phyloP scores from a whole-genome alignment of 2,329 filamentous ascomycete genomes.

The Fusarium sterilihyphosum region DNA sequence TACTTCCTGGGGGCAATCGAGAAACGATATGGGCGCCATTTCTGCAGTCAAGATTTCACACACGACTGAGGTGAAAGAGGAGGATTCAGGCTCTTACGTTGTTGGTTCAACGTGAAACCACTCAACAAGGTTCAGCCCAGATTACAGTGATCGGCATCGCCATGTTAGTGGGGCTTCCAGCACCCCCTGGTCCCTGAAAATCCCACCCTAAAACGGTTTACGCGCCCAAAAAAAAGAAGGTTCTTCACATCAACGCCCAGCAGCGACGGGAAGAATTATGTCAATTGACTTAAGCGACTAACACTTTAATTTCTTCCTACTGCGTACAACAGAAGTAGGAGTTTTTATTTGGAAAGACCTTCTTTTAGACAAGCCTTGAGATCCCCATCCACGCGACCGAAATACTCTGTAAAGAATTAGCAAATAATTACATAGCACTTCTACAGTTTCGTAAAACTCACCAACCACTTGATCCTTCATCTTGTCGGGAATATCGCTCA shows the following conservation, averaged over 20 bases:
- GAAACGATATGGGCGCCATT: not conserved
- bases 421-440: no score
- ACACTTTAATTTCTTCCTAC: no score
- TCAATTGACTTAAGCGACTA: no score
- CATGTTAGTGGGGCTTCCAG: rapidly evolving
- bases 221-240: not conserved
- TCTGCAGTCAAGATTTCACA: no score
- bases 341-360: no score
- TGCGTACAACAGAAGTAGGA: no score
- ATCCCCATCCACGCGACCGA: not conserved
- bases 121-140: not conserved
- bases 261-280: no score
- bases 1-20: not conserved
- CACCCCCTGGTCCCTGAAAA: not conserved
- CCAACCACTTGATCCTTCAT: slow-evolving; percentile 22
- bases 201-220: not conserved
- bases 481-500: slow-evolving; percentile 24
- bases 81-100: not conserved
- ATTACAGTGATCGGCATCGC: not conserved
- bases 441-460: not conserved
- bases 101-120: not conserved
- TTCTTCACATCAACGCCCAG: no score
- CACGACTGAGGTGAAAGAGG: not conserved
- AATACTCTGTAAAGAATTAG: not conserved
- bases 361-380: not conserved